Evolutionary conservation across 768 basidiomycete species (phyloP).

Genomic region (Mycena capillaripes): DNA sequence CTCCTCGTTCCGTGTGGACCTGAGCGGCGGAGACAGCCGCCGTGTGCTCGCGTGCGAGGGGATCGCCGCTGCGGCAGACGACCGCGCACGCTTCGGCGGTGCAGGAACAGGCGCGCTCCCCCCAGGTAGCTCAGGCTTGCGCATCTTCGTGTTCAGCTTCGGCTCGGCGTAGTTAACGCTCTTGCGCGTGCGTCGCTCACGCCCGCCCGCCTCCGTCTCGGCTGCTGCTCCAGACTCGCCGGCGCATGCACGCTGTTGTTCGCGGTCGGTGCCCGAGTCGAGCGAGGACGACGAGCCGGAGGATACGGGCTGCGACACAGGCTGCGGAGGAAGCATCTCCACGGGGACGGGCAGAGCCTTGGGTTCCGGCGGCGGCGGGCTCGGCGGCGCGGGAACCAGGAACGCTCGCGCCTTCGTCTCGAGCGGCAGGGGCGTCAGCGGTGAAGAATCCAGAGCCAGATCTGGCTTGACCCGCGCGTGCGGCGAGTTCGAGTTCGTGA

Average conservation of each 20-base stretch:
- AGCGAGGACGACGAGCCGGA: constrained; percentile 33
- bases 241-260: constrained; percentile 37
- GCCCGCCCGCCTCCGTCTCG: constrained; percentile 53
- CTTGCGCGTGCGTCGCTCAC: constrained; percentile 75
- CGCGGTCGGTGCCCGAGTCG: constrained; percentile 41
- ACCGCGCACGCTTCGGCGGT: constrained; percentile 63
- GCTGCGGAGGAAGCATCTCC: not conserved
- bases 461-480: constrained; percentile 37
- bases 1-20: constrained; percentile 13
- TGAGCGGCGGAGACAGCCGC: constrained; percentile 44
- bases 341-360: constrained; percentile 24
- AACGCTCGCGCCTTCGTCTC: constrained; percentile 28
- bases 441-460: not conserved
- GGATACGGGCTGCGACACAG: constrained; percentile 14
- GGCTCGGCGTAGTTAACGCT: constrained; percentile 91
- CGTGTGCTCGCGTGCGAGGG: constrained; percentile 38
- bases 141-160: constrained; percentile 94
- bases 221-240: constrained; percentile 35
- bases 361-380: constrained; percentile 39
- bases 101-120: constrained; percentile 47
- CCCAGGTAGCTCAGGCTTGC: constrained; percentile 78
- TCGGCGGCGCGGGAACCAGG: constrained; percentile 44
- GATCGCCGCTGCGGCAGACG: constrained; percentile 58
- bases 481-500: constrained; percentile 67
- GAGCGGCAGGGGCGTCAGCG: not conserved